A percentile compares a stretch with the other conserved stretches of the same genome.
These are phyloP conservation scores for Phyllosticta citriasiana DNA, from an alignment of 2,329 filamentous ascomycete genomes.

Conservation along the genomic window DNA sequence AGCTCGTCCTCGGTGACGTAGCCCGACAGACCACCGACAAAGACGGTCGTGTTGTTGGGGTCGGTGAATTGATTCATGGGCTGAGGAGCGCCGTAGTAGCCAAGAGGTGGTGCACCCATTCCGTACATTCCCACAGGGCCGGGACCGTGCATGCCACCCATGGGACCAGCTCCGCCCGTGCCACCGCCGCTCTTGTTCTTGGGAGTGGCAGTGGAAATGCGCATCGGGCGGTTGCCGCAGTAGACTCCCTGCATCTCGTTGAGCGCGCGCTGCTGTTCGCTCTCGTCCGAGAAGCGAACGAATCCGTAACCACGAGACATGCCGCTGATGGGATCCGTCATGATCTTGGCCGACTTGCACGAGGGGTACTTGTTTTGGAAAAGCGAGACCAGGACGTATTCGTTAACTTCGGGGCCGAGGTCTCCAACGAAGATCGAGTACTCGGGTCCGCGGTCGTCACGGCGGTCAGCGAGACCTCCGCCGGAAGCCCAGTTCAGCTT, in stretches of 20 bases:
- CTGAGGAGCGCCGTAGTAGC: slow-evolving; percentile 57
- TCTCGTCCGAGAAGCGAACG: slow-evolving; percentile 91
- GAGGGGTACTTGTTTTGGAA: slow-evolving; percentile 95
- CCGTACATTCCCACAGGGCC: slow-evolving; percentile 53
- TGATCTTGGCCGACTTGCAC: slow-evolving; percentile 99
- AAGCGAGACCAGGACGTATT: slow-evolving; percentile 92
- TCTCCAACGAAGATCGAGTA: slow-evolving; percentile 98
- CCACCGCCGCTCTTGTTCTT: slow-evolving; percentile 66
- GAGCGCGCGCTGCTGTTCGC: slow-evolving; percentile 89
- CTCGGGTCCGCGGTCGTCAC: slow-evolving; percentile 92
- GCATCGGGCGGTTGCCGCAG: slow-evolving; percentile 97
- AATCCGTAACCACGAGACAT: slow-evolving; percentile 98
- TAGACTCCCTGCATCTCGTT: slow-evolving; percentile 99
- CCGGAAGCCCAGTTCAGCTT: slow-evolving; percentile 99
- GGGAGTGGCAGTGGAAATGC: slow-evolving; percentile 92
- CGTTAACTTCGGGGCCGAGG: slow-evolving; percentile 94
- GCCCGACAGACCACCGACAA: slow-evolving; percentile 90
- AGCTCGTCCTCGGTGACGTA: slow-evolving; percentile 99
- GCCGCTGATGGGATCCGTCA: slow-evolving; percentile 96
- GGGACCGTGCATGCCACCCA: slow-evolving; percentile 37
- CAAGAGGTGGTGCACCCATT: slow-evolving; percentile 60
- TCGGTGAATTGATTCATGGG: slow-evolving; percentile 99
- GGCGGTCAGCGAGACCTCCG: slow-evolving; percentile 86
- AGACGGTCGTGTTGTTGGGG: slow-evolving; percentile 98
- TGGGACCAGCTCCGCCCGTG: slow-evolving; percentile 43